These are phyloP conservation scores for Pleurotus pulmonarius DNA, from an alignment of 768 basidiomycete genomes.

Conservation along the genomic window DNA sequence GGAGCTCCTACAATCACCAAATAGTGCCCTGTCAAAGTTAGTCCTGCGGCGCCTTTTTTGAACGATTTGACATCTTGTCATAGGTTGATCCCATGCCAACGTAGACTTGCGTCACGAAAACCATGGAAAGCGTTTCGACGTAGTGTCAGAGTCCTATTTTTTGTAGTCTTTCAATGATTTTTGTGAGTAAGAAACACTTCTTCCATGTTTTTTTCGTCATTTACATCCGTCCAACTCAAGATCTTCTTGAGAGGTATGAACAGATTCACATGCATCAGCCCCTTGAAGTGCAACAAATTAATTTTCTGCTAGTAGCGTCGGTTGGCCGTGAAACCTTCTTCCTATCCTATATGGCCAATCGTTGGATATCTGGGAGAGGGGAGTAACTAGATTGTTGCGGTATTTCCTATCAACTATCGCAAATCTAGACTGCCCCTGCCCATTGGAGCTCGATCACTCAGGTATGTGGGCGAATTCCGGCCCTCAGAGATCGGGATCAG, in stretches of 20 bases:
- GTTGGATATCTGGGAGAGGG: neutral
- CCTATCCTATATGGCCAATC: no score
- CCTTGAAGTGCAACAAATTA: no score
- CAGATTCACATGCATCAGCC: neutral
- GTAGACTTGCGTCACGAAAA: neutral
- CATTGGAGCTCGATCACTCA: neutral
- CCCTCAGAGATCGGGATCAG: conserved; percentile 4
- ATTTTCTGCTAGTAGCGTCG: no score
- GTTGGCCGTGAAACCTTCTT: no score
- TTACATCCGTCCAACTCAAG: neutral
- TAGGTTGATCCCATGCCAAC: neutral
- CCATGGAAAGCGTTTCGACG: neutral
- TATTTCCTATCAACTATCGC: neutral
- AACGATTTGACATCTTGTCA: neutral
- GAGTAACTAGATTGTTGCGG: neutral
- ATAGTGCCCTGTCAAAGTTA: neutral
- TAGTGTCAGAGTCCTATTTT: no score
- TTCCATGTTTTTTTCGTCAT: neutral
- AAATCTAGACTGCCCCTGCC: conserved; percentile 1
- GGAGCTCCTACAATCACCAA: no score
- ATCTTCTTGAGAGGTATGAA: neutral
- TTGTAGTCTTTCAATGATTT: no score
- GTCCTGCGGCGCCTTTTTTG: conserved; percentile 5
- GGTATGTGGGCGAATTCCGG: neutral
- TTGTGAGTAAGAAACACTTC: neutral